phyloP scores from a whole-genome alignment of 306 rosid genomes.

The Prosopis cineraria region DNA sequence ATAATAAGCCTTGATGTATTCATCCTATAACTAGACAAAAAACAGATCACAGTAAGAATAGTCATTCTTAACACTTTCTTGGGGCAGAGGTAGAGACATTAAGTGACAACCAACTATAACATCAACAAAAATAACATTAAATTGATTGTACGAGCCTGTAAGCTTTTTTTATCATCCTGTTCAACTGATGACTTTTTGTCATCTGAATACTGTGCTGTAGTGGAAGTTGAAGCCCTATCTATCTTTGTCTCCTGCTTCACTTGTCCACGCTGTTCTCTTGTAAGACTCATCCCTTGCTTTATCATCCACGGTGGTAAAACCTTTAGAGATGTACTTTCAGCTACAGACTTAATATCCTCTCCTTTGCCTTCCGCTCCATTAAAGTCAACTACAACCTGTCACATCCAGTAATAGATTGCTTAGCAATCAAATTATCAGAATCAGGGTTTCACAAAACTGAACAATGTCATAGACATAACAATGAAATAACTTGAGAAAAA shows the following conservation, averaged over 20 bases:
- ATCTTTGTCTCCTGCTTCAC: constrained; percentile 59
- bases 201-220: constrained; percentile 45
- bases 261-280: constrained; percentile 80
- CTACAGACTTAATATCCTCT: constrained; percentile 36
- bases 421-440: background rate
- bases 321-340: constrained; percentile 43
- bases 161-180: constrained; percentile 51
- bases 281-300: constrained; percentile 75
- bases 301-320: constrained; percentile 93
- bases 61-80: background rate
- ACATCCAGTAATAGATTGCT: constrained; percentile 13
- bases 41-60: background rate
- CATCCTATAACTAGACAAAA: constrained; percentile 54
- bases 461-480: background rate
- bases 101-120: constrained; percentile 12
- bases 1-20: constrained; percentile 72
- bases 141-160: constrained; percentile 51
- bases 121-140: background rate
- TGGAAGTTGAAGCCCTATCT: constrained; percentile 52
- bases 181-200: constrained; percentile 62
- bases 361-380: constrained; percentile 61
- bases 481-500: background rate
- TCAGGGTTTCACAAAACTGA: background rate
- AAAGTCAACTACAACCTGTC: constrained; percentile 78
- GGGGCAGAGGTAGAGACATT: background rate